Evolutionary conservation across 305 asterid species (phyloP).

Genomic region (Fraxinus xanthoxyloides): DNA sequence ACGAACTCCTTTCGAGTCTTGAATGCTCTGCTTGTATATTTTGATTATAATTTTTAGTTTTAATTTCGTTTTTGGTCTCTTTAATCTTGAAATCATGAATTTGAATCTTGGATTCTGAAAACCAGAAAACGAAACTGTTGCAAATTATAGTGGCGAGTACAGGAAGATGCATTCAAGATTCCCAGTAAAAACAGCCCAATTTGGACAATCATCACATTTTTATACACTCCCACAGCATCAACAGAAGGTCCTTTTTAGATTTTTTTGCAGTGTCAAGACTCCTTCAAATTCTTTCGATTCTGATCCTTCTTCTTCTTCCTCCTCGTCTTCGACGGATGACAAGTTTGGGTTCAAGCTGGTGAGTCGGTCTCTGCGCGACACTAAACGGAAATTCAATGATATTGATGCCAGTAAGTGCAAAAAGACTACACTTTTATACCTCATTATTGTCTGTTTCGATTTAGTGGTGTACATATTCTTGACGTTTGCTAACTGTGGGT

Average conservation of each 20-base stretch:
- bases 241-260: conserved; percentile 37
- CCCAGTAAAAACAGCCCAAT: conserved; percentile 34
- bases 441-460: not conserved
- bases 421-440: not conserved
- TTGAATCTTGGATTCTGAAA: conserved; percentile 23
- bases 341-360: conserved; percentile 59
- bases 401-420: conserved; percentile 61
- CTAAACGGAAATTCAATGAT: conserved; percentile 69
- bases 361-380: conserved; percentile 52
- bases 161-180: conserved; percentile 53
- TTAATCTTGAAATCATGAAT: conserved; percentile 16
- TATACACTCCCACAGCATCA: conserved; percentile 26
- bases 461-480: conserved; percentile 10
- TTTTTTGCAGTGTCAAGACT: conserved; percentile 52
- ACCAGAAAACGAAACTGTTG: not conserved
- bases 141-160: not conserved
- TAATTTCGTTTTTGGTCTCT: not conserved
- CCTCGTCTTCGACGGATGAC: conserved; percentile 34
- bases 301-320: conserved; percentile 39
- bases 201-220: conserved; percentile 32
- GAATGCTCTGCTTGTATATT: not conserved
- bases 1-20: not conserved
- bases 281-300: conserved; percentile 29
- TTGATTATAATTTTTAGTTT: not conserved
- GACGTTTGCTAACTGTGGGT: conserved; percentile 17